A percentile compares a stretch with the other conserved stretches of the same genome.
Evolutionary conservation across 768 basidiomycete species (phyloP).

Genomic region (Amanita pseudoporphyria): DNA sequence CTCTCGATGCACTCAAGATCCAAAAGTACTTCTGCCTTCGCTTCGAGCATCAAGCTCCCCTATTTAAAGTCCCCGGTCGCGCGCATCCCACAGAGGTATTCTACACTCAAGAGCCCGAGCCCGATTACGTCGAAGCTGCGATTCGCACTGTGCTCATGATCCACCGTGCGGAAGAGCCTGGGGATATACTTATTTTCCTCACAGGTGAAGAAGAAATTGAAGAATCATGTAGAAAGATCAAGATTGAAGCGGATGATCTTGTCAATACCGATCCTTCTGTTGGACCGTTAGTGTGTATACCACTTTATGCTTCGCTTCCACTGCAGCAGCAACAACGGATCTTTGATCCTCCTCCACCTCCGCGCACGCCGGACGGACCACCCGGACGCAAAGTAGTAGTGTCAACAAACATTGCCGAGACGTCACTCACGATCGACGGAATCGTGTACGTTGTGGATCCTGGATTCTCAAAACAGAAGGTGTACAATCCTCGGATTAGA

Average conservation of each 20-base stretch:
- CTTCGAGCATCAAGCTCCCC: too few species aligned
- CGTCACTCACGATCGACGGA: too few species aligned
- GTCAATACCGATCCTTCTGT: slow-evolving; percentile 61
- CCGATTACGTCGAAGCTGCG: slow-evolving; percentile 95
- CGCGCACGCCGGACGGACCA: too few species aligned
- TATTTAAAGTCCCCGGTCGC: slow-evolving; percentile 85
- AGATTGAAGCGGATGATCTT: slow-evolving; percentile 84
- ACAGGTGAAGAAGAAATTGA: slow-evolving; percentile 99
- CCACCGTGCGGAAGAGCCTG: slow-evolving; percentile 88
- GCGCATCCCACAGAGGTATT: slow-evolving; percentile 96
- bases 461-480: slow-evolving; percentile 96
- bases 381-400: too few species aligned
- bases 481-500: slow-evolving; percentile 95
- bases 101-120: slow-evolving; percentile 87
- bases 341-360: slow-evolving; percentile 85
- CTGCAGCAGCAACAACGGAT: slow-evolving; percentile 94
- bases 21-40: too few species aligned
- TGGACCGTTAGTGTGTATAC: slow-evolving; percentile 84
- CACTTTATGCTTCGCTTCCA: slow-evolving; percentile 91
- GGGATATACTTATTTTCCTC: slow-evolving; percentile 90
- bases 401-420: too few species aligned
- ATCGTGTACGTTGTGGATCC: slow-evolving; percentile 99
- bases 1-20: too few species aligned
- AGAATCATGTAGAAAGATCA: slow-evolving; percentile 90
- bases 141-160: slow-evolving; percentile 97